Percentiles rank a stretch among this genome's conserved stretches.
Conservation (phyloP, 2,329 filamentous ascomycete species). For the Trichoderma koningiopsis region DNA sequence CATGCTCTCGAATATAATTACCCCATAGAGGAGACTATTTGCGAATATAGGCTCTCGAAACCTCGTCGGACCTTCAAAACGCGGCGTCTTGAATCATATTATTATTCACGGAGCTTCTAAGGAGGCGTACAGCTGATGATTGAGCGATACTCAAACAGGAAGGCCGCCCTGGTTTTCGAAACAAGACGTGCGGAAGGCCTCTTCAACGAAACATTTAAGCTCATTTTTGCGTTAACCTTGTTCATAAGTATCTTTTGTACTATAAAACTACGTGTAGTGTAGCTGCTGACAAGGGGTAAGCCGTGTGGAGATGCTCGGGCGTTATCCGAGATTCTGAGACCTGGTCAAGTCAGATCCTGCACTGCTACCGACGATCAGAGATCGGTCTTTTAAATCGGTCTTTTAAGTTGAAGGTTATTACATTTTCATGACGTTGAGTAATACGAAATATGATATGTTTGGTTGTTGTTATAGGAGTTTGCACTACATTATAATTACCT, state of each 20-base stretch:
- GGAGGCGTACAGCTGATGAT: not conserved
- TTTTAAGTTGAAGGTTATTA: not conserved
- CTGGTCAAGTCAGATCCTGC: not conserved
- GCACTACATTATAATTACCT: not conserved
- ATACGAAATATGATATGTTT: not conserved
- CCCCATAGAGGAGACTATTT: not conserved
- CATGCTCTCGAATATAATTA: not conserved
- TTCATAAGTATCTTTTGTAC: not conserved
- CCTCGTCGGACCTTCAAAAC: not conserved
- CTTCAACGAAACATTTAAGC: not conserved
- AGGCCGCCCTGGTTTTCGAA: not conserved
- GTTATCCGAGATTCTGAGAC: not conserved
- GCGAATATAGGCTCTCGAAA: not conserved
- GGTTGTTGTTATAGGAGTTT: not conserved
- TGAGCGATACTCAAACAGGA: slow-evolving; percentile 10
- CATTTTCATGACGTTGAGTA: not conserved
- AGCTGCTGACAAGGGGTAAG: not conserved
- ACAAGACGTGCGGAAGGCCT: not conserved
- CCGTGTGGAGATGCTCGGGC: not conserved
- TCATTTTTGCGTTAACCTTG: slow-evolving; percentile 8
- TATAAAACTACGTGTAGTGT: not conserved
- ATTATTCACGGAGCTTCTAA: not conserved
- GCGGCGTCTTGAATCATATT: not conserved
- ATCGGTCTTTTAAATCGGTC: not conserved
- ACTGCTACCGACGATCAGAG: not conserved